Conservation (phyloP, 2,329 filamentous ascomycete species). For the Sarocladium kiliense region DNA sequence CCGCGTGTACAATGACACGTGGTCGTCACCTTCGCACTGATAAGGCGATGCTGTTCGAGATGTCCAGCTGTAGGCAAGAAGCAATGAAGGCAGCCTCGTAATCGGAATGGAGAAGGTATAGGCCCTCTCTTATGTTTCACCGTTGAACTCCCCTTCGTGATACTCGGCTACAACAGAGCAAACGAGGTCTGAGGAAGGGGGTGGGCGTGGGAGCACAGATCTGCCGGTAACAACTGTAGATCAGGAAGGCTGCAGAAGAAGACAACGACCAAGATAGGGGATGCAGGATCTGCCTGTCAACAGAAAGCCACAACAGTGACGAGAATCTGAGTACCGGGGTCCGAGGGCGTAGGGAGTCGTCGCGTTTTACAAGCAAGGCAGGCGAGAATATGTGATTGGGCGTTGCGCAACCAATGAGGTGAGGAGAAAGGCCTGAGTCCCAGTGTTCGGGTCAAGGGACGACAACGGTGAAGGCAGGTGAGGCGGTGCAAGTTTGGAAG, state of each 20-base stretch:
- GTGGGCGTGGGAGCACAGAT: background rate
- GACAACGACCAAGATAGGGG: background rate
- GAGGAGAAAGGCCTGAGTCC: background rate
- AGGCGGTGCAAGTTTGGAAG: background rate
- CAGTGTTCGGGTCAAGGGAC: background rate
- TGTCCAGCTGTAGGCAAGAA: background rate
- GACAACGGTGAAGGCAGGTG: background rate
- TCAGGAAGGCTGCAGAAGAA: background rate
- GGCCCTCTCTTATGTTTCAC: background rate
- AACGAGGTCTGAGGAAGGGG: background rate
- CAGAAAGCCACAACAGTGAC: constrained; percentile 7
- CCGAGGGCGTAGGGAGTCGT: constrained; percentile 5
- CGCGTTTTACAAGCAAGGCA: constrained; percentile 4
- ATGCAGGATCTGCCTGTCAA: constrained; percentile 1
- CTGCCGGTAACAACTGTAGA: background rate
- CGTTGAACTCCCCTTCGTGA: background rate
- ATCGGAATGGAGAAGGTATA: background rate
- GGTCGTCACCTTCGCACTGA: constrained; percentile 6
- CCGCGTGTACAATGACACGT: constrained; percentile 8
- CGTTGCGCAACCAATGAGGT: constrained; percentile 1
- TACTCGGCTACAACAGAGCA: background rate
- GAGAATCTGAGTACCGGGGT: background rate
- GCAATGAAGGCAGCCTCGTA: background rate
- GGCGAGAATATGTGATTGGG: constrained; percentile 5
- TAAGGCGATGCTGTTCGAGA: background rate